Evolutionary conservation across 2,329 filamentous ascomycete genomes (phyloP).

Genomic region (Akanthomyces lecanii): DNA sequence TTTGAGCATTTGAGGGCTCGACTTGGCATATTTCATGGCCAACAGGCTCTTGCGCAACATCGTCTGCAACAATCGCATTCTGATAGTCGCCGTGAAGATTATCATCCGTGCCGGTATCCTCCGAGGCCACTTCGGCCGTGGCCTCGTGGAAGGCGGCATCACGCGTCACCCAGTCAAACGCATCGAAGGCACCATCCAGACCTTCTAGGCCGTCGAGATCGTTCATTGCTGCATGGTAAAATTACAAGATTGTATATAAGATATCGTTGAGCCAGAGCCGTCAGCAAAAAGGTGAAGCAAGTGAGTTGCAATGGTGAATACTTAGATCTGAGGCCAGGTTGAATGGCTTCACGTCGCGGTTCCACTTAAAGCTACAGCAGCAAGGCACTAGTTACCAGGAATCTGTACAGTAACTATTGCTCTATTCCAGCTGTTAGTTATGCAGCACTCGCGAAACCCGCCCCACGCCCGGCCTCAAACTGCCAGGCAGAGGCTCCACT

Average conservation of each 20-base stretch:
- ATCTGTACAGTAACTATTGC: too few species aligned
- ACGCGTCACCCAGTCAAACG: conserved; percentile 4
- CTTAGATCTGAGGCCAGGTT: neutral
- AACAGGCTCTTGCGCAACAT: neutral
- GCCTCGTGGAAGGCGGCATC: neutral
- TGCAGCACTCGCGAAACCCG: too few species aligned
- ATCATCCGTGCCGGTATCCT: neutral
- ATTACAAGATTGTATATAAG: neutral
- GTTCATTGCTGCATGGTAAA: conserved; percentile 8
- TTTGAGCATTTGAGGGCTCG: neutral
- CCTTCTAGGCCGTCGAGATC: neutral
- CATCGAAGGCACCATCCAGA: neutral
- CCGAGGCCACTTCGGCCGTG: neutral
- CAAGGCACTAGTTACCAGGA: neutral
- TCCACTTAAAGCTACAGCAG: conserved; percentile 3
- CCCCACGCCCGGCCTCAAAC: too few species aligned
- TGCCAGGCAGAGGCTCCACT: too few species aligned
- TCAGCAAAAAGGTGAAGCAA: neutral
- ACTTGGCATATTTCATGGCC: neutral
- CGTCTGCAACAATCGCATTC: neutral
- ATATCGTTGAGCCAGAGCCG: neutral
- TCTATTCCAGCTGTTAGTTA: too few species aligned
- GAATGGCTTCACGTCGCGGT: conserved; percentile 5
- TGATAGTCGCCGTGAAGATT: neutral
- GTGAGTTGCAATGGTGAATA: neutral